Evolutionary conservation across 495 filamentous ascomycete species (phyloP).

Genomic region (Penicillium bovifimosum): DNA sequence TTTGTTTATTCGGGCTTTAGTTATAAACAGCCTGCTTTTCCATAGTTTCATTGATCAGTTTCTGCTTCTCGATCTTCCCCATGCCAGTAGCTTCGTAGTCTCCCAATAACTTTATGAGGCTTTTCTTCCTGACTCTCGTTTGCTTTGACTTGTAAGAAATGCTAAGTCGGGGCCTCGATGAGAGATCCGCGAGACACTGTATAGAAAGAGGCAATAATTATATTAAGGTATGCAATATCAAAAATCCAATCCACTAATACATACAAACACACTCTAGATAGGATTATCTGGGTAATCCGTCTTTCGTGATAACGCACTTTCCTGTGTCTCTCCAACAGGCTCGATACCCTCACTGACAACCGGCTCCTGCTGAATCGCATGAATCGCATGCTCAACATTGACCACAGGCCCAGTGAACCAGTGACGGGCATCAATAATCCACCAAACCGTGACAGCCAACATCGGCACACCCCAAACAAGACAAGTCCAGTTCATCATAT

Average conservation of each 20-base stretch:
- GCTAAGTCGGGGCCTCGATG: neutral
- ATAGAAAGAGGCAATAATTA: neutral
- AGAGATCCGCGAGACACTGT: neutral
- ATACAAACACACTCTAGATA: neutral
- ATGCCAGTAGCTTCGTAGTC: too few relatives aligned
- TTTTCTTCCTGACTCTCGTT: neutral
- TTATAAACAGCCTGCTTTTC: too few relatives aligned
- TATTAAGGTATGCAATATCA: neutral
- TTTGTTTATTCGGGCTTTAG: too few relatives aligned
- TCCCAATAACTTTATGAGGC: neutral
- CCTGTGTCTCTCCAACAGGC: slow-evolving; percentile 7
- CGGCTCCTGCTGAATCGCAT: slow-evolving; percentile 14
- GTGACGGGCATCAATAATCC: slow-evolving; percentile 60
- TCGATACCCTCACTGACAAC: slow-evolving; percentile 22
- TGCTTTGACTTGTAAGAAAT: neutral
- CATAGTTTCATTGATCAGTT: too few relatives aligned
- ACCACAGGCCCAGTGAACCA: slow-evolving; percentile 77
- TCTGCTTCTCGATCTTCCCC: too few relatives aligned
- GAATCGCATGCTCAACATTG: slow-evolving; percentile 43
- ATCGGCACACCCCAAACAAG: slow-evolving; percentile 70
- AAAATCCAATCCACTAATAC: neutral
- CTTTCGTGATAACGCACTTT: slow-evolving; percentile 54
- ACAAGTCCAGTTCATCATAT: slow-evolving; percentile 71
- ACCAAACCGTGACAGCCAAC: slow-evolving; percentile 60
- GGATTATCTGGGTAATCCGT: slow-evolving; percentile 45